Evolutionary conservation across 805 yeast genomes (phyloP).

Genomic region (Saturnispora quitensis): DNA sequence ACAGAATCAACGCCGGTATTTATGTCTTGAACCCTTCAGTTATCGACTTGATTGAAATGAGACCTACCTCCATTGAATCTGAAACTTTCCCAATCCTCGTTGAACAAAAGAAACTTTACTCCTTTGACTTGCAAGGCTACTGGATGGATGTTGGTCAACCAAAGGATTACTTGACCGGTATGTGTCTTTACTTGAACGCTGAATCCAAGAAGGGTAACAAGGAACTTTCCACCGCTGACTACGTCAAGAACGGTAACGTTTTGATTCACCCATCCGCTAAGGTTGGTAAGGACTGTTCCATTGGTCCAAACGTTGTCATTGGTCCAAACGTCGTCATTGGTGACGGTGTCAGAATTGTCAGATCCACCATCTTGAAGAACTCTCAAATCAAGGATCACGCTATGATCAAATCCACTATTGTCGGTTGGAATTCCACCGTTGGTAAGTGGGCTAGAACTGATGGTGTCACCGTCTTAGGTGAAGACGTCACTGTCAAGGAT

Average conservation of each 20-base stretch:
- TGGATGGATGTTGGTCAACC: slow-evolving; percentile 99
- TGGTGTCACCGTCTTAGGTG: slow-evolving; percentile 96
- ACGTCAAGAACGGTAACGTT: slow-evolving; percentile 85
- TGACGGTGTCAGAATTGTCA: slow-evolving; percentile 96
- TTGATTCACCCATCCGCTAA: slow-evolving; percentile 91
- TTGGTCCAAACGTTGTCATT: slow-evolving; percentile 96
- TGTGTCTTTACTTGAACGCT: slow-evolving; percentile 83
- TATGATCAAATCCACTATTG: slow-evolving; percentile 93
- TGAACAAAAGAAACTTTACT: slow-evolving; percentile 78
- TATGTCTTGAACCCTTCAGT: slow-evolving; percentile 97
- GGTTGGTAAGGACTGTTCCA: slow-evolving; percentile 85
- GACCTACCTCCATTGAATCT: slow-evolving; percentile 98
- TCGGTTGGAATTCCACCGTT: slow-evolving; percentile 97
- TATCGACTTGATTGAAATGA: slow-evolving; percentile 90
- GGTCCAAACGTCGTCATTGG: slow-evolving; percentile 96
- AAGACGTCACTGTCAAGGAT: slow-evolving; percentile 96
- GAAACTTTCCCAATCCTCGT: slow-evolving; percentile 98
- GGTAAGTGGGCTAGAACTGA: slow-evolving; percentile 99
- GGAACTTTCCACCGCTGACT: slow-evolving; percentile 51
- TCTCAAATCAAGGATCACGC: slow-evolving; percentile 95
- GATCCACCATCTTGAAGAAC: slow-evolving; percentile 87
- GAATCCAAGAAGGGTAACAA: slow-evolving; percentile 72
- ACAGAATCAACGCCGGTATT: slow-evolving; percentile 99
- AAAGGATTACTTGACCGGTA: slow-evolving; percentile 96
- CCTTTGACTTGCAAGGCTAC: slow-evolving; percentile 97